Percentiles rank a stretch among this genome's conserved stretches.
phyloP scores from a whole-genome alignment of 202 grass and related monocot species.

The Eragrostis tef region DNA sequence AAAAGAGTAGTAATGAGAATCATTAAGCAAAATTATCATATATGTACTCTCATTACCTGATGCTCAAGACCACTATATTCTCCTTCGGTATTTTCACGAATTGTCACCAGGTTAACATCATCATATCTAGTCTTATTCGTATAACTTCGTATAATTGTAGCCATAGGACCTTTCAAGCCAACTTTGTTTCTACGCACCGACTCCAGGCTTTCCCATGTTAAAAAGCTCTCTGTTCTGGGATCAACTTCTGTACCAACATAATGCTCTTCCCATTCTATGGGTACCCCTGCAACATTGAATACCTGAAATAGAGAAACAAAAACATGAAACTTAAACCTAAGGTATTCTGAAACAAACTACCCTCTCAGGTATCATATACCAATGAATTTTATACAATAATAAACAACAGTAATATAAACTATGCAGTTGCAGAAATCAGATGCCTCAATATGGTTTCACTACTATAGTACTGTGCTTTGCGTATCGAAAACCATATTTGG shows the following conservation, averaged over 20 bases:
- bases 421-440: slow-evolving; percentile 6
- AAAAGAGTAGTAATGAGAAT: slow-evolving; percentile 30
- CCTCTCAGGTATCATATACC: slow-evolving; percentile 15
- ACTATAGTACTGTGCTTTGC: neutral
- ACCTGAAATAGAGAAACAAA: slow-evolving; percentile 57
- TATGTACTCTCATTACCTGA: slow-evolving; percentile 61
- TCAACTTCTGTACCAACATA: slow-evolving; percentile 88
- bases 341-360: neutral
- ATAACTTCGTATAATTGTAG: too few relatives aligned
- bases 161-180: slow-evolving; percentile 98
- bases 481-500: neutral
- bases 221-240: slow-evolving; percentile 92
- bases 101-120: slow-evolving; percentile 94
- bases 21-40: slow-evolving; percentile 21
- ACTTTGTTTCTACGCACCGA: slow-evolving; percentile 89
- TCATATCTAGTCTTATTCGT: slow-evolving; percentile 97
- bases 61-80: slow-evolving; percentile 99
- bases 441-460: slow-evolving; percentile 7
- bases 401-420: slow-evolving; percentile 1
- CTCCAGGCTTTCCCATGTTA: slow-evolving; percentile 95
- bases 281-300: slow-evolving; percentile 79
- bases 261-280: slow-evolving; percentile 98
- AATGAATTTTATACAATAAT: slow-evolving; percentile 33
- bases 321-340: slow-evolving; percentile 9
- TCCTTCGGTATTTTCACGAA: slow-evolving; percentile 97